Base-by-base conservation (phyloP, 345 rosid species). In the Lepidium didymum region DNA sequence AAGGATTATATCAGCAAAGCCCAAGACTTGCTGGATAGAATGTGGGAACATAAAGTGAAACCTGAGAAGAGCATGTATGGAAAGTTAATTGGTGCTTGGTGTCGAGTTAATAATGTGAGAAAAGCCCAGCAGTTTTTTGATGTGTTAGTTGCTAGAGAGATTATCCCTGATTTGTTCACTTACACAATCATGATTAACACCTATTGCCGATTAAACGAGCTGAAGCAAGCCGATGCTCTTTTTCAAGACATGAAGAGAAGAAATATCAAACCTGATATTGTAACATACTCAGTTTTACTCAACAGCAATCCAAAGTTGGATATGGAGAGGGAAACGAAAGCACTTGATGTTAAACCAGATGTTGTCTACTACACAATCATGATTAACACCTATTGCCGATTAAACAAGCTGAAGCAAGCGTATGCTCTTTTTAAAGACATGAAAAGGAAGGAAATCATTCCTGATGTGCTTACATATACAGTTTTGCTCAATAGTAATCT, bases 181-280 rank as follows among this genome's bases (percentile, higher is more conserved):
- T 89, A 82, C 78, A 89, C 87, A 4, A 79, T 62, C 38, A 83
- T 89, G 95, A 87, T 87, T 12, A 60, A 79, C 57, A 73, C 85
- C 13, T 87, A 79, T 56, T 87, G 88, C 60, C 82, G 68, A 65
- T 29, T 55, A 34, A 79, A 86, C 43, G 7, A 58, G 74, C 47
- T 72, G 64, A 67, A 9, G 37, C 65, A 81, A 67, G 89, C 84
- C 21, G 14, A 13, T 67, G 31, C 47, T 73, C 78, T 87, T 77
- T 82, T 87, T 34, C 14, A 11, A 57, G 81, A 84, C 54, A 87
- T 89, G 89, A 82, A 83, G 75, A 53, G 21, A 52, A 81, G 67
- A 75, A 87, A 82, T 44, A 69, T 89, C 37, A 62, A 62, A 47
- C 91, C 84, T 46, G 91, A 87, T 84, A 76, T 86, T 50, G 60